A percentile compares a stretch with the other conserved stretches of the same genome.
Conservation (phyloP, 2,329 filamentous ascomycete genomes). For the Amylocarpus encephaloides region DNA sequence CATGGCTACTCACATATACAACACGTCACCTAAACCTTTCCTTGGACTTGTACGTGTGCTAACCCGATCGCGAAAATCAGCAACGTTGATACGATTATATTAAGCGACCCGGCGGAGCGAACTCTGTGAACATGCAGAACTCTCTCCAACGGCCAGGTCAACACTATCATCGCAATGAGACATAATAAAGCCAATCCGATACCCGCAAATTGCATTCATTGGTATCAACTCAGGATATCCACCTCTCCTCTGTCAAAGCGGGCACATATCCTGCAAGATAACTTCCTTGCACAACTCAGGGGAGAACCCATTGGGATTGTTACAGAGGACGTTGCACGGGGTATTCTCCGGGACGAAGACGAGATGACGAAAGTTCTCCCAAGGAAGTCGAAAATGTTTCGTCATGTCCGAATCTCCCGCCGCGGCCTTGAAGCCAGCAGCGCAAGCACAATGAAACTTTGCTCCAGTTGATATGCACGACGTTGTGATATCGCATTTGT, state of each 20-base stretch:
- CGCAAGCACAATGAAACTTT: slow-evolving; percentile 2
- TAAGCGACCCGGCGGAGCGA: too few relatives aligned
- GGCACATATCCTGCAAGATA: background rate
- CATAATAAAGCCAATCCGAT: too few relatives aligned
- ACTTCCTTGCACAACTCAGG: slow-evolving; percentile 1
- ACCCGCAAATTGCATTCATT: too few relatives aligned
- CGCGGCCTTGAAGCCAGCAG: background rate
- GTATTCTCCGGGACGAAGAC: background rate
- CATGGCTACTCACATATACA: background rate
- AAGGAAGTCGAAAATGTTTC: slow-evolving; percentile 1
- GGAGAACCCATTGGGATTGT: background rate
- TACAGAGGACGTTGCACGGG: background rate
- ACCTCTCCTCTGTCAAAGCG: background rate
- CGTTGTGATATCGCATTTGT: slow-evolving; percentile 4
- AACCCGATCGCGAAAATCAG: too few relatives aligned
- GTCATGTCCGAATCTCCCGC: background rate
- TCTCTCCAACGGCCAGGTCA: too few relatives aligned
- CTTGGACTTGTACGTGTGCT: too few relatives aligned
- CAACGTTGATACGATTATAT: too few relatives aligned
- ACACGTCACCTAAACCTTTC: too few relatives aligned
- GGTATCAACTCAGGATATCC: too few relatives aligned
- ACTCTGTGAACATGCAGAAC: too few relatives aligned
- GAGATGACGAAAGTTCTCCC: background rate
- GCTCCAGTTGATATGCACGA: slow-evolving; percentile 2
- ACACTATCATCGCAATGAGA: too few relatives aligned